Percentiles rank a stretch among this genome's conserved stretches.
These are phyloP conservation scores for Craspedostauros australis DNA, from an alignment of 108 stramenopile genomes.

Conservation along the genomic window DNA sequence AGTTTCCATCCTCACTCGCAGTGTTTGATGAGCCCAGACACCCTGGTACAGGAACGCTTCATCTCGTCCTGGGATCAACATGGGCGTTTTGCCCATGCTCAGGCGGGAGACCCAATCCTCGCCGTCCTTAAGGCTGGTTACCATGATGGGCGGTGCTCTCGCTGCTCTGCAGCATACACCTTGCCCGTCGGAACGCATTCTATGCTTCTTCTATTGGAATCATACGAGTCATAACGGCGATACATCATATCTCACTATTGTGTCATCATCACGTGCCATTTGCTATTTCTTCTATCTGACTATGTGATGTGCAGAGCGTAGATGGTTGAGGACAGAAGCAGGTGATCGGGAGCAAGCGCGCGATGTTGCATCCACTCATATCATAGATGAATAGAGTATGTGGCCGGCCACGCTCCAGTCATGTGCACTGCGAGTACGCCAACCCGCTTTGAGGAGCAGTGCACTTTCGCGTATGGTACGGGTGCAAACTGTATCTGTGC, in stretches of 20 bases:
- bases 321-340: no score
- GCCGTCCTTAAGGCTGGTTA: slow-evolving; percentile 58
- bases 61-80: background rate
- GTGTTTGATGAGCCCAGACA: slow-evolving; percentile 32
- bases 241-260: slow-evolving; percentile 14
- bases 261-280: background rate
- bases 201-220: slow-evolving; percentile 43
- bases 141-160: slow-evolving; percentile 23
- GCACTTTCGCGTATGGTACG: no score
- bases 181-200: slow-evolving; percentile 31
- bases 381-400: no score
- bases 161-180: background rate
- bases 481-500: no score
- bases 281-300: background rate
- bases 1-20: no score
- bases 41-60: slow-evolving; percentile 26
- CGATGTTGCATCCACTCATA: no score
- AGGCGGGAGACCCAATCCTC: slow-evolving; percentile 1
- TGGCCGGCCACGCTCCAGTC: no score
- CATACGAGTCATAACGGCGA: slow-evolving; percentile 56
- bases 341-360: no score
- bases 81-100: slow-evolving; percentile 31
- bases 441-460: no score
- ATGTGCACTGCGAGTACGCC: no score
- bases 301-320: no score